phyloP scores from a whole-genome alignment of 2,329 filamentous ascomycete genomes.

The Sporothrix brunneoviolacea region DNA sequence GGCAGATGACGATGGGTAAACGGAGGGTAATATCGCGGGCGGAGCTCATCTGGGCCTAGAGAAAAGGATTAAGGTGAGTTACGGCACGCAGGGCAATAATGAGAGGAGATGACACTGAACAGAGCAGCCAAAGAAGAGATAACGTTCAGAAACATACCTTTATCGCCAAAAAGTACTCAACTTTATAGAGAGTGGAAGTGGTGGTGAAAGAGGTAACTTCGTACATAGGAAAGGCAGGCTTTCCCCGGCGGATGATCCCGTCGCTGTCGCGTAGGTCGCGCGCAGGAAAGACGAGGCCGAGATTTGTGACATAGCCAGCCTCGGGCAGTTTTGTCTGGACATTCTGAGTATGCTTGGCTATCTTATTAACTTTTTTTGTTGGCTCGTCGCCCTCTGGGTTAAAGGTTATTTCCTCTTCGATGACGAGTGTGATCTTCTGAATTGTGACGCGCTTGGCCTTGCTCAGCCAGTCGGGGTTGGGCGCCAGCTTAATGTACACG shows the following conservation, averaged over 20 bases:
- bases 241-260: conserved; percentile 77
- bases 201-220: conserved; percentile 88
- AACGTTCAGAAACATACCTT: conserved; percentile 64
- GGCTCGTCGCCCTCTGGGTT: conserved; percentile 97
- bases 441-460: conserved; percentile 92
- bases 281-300: conserved; percentile 83
- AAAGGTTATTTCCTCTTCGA: conserved; percentile 98
- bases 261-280: conserved; percentile 83
- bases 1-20: conserved; percentile 92
- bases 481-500: conserved; percentile 89
- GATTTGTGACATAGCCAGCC: conserved; percentile 84
- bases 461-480: conserved; percentile 83
- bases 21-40: conserved; percentile 83
- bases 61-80: background rate
- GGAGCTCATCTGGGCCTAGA: conserved; percentile 76
- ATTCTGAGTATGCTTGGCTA: conserved; percentile 75
- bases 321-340: conserved; percentile 84
- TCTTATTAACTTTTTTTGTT: conserved; percentile 77
- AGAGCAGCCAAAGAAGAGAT: too few relatives aligned
- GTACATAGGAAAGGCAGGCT: conserved; percentile 83
- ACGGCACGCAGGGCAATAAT: too few relatives aligned
- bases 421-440: conserved; percentile 84
- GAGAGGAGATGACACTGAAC: too few relatives aligned
- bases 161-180: conserved; percentile 91
- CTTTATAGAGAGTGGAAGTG: conserved; percentile 89